phyloP scores from a whole-genome alignment of 805 yeast genomes.

The Pichia manshurica region DNA sequence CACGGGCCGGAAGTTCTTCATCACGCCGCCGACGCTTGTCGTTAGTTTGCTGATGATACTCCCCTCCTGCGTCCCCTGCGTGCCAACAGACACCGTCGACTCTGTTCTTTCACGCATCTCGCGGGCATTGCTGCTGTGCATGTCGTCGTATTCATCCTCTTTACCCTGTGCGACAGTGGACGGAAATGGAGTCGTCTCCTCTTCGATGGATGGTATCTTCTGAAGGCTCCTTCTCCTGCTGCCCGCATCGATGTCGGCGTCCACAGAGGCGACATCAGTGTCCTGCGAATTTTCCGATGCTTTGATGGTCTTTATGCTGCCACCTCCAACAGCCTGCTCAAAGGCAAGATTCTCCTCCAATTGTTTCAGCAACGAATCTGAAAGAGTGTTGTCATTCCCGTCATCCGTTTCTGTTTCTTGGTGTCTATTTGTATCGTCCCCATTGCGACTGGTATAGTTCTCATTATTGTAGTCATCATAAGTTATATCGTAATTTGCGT shows the following conservation, averaged over 20 bases:
- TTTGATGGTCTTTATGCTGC: background rate
- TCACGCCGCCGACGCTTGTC: conserved; percentile 31
- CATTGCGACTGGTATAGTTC: background rate
- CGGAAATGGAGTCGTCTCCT: too few species aligned
- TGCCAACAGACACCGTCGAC: conserved; percentile 8
- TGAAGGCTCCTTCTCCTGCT: background rate
- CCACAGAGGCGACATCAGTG: too few species aligned
- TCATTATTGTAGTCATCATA: background rate
- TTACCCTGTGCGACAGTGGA: too few species aligned
- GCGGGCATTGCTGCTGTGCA: background rate
- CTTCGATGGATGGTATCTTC: background rate
- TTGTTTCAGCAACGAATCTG: conserved; percentile 25
- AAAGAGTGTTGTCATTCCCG: conserved; percentile 8
- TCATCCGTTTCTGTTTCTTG: background rate
- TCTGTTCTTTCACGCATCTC: conserved; percentile 8
- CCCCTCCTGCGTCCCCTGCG: conserved; percentile 24
- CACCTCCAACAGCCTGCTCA: conserved; percentile 8
- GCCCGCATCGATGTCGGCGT: too few species aligned
- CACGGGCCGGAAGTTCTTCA: conserved; percentile 31
- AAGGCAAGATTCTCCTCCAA: conserved; percentile 28
- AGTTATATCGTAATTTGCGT: background rate
- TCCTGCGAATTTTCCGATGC: too few species aligned
- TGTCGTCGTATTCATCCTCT: conserved; percentile 11
- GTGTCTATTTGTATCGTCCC: conserved; percentile 5
- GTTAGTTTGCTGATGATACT: conserved; percentile 27